Base-by-base conservation (phyloP, 352 stramenopile species). In the Phytophthora colocasiae region DNA sequence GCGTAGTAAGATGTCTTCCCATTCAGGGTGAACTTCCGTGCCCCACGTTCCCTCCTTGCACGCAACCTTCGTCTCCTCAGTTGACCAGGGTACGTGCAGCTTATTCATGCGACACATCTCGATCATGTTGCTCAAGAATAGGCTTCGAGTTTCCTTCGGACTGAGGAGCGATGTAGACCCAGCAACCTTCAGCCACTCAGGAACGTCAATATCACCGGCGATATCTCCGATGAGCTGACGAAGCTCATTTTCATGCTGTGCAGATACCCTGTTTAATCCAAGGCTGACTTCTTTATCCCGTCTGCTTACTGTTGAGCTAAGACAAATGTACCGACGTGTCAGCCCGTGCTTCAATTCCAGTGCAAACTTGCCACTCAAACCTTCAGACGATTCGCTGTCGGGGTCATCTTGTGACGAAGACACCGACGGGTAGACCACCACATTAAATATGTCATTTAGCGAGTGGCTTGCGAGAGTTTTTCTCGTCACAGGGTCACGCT, bases 81-180 rank as follows among this genome's bases (percentile, higher is more conserved):
- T 95, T 27, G 88, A 96, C 88, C 85, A 95, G 7, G 84, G 83
- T 31, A 96, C 80, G 50, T 96, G 88, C 24, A 95, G 55, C 61
- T 95, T 93, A 75, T 95, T 96, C 83, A 95, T 91, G 7, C 85
- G 81, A 39, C 85, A 93, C 84, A 96, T 93, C 52, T 96, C 88
- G 50, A 96, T 88, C 74, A 96, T 76, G 50, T 96, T 96, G 63
- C 83, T 86, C 44, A 96, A 38, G 55, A 94, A 93, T 29, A 96
- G 49, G 48, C 85, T 96, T 49, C 88, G 70, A 24, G 82, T 72
- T 50, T 94, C 88, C 55, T 92, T 93, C 14, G 86, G 76, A 50
- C 78, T 95, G 10, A 96, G 66, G 9, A 96, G 44, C 15, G 85
- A 92, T 11, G 85, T 85, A 6, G 88, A 81, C 2, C 88, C 88